Base-by-base conservation (phyloP, 225 moss, liverwort and hornwort species). In the Anthoceros angustus region DNA sequence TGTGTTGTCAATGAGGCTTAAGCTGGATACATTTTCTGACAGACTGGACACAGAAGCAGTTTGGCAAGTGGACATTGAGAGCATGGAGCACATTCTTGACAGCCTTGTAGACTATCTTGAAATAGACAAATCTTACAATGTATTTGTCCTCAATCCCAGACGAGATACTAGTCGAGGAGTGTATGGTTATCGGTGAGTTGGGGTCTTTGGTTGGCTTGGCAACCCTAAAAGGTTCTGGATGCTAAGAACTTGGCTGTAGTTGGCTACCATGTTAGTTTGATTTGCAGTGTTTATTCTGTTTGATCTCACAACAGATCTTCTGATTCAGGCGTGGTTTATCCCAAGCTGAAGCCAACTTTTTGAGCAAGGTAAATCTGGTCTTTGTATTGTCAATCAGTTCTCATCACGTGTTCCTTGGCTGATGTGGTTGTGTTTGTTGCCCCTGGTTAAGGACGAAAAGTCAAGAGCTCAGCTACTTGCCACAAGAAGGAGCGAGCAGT, bases 61-160 rank as follows among this genome's bases (percentile, higher is more conserved):
- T 67, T 98, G 98, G 98, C 98, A 98, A 82, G 92, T 98, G 66
- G 98, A 98, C 75, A 80, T 98, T 76, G 85, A 78, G 63, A 76
- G 85, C 43, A 91, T 98, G 76, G 82, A 79, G 14, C 78, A 86
- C 70, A 72, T 98, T 42, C 87, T 98, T 67, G 82, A 79, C 67
- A 98, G 86, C 77, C 84, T 98, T 42, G 72, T 92, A 64, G 79
- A 77, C 46, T 98, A 81, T 70, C 87, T 92, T 46, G 80, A 87
- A 72, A 80, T 98, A 63, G 91, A 89, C 60, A 81, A 83, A 55
- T 92, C 98, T 4, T 98, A 98, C 69, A 98, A 92, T 63, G 81
- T 98, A 39, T 81, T 98, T 67, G 75, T 98, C 24, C 70, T 98
- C 25, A 98, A 92, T 70, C 98, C 98, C 38, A 87, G 72, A 72